Evolutionary conservation across 1,284 basidiomycete genomes (phyloP).

Genomic region (Pseudomicrostroma phylloplanum): DNA sequence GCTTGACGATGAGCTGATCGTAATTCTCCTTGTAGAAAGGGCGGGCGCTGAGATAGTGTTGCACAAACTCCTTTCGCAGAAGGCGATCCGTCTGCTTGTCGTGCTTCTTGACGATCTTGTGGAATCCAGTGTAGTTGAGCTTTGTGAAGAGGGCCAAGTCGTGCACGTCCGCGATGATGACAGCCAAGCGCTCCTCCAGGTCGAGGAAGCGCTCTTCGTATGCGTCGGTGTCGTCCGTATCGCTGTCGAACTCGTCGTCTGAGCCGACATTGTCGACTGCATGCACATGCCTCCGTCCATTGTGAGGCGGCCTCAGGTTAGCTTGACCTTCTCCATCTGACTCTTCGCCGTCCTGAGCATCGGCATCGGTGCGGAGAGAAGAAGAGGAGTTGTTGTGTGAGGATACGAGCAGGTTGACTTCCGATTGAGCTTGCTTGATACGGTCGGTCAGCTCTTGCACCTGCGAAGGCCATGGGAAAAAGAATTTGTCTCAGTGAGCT

Average conservation of each 20-base stretch:
- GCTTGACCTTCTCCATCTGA: conserved; percentile 10
- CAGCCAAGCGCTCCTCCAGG: conserved; percentile 90
- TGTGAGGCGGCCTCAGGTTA: conserved; percentile 55
- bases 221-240: conserved; percentile 64
- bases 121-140: conserved; percentile 87
- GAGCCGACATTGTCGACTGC: conserved; percentile 55
- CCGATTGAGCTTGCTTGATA: conserved; percentile 47
- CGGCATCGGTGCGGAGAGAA: conserved; percentile 26
- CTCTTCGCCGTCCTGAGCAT: conserved; percentile 47
- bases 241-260: conserved; percentile 58
- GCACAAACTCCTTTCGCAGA: conserved; percentile 62
- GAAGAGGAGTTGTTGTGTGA: conserved; percentile 32
- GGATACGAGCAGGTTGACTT: conserved; percentile 47
- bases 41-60: conserved; percentile 85
- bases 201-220: conserved; percentile 81
- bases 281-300: conserved; percentile 17
- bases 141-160: conserved; percentile 90
- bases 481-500: not conserved
- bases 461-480: conserved; percentile 7
- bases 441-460: conserved; percentile 46
- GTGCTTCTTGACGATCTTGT: conserved; percentile 97
- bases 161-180: conserved; percentile 94
- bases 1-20: conserved; percentile 86
- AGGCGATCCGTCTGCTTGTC: conserved; percentile 64
- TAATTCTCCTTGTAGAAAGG: conserved; percentile 81